Percentiles rank a stretch among this genome's conserved stretches.
Conservation (phyloP, 2,329 filamentous ascomycete species). For the Curvularia sp. region DNA sequence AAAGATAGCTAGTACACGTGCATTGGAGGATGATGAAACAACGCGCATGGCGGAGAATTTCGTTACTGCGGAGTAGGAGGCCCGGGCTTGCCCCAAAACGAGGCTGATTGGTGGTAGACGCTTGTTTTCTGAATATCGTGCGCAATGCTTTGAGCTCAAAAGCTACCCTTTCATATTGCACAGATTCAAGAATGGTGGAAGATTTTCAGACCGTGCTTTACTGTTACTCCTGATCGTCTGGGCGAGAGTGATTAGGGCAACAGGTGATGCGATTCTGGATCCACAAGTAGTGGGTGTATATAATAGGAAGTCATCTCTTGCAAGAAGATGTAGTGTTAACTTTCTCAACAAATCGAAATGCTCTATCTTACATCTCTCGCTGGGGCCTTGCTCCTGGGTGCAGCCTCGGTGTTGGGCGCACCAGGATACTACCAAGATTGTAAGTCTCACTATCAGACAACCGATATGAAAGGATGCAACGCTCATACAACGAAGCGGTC, state of each 20-base stretch:
- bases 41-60: slow-evolving; percentile 6
- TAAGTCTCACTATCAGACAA: slow-evolving; percentile 4
- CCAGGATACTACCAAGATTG: slow-evolving; percentile 15
- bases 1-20: too few species aligned
- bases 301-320: background rate
- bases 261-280: background rate
- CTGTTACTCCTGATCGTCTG: background rate
- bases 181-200: slow-evolving; percentile 1
- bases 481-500: background rate
- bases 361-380: slow-evolving; percentile 12
- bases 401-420: slow-evolving; percentile 16
- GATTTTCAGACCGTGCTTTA: slow-evolving; percentile 2
- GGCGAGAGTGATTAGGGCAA: background rate
- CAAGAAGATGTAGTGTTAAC: background rate
- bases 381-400: slow-evolving; percentile 16
- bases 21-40: background rate
- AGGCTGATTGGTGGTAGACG: background rate
- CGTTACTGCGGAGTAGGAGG: slow-evolving; percentile 5
- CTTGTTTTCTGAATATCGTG: background rate
- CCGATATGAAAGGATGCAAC: background rate
- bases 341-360: slow-evolving; percentile 7
- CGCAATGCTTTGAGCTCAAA: slow-evolving; percentile 1
- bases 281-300: slow-evolving; percentile 1
- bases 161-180: background rate
- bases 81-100: background rate